These are phyloP conservation scores for Emmonsiellopsis sp. DNA, from an alignment of 2,329 filamentous ascomycete genomes.

Conservation along the genomic window DNA sequence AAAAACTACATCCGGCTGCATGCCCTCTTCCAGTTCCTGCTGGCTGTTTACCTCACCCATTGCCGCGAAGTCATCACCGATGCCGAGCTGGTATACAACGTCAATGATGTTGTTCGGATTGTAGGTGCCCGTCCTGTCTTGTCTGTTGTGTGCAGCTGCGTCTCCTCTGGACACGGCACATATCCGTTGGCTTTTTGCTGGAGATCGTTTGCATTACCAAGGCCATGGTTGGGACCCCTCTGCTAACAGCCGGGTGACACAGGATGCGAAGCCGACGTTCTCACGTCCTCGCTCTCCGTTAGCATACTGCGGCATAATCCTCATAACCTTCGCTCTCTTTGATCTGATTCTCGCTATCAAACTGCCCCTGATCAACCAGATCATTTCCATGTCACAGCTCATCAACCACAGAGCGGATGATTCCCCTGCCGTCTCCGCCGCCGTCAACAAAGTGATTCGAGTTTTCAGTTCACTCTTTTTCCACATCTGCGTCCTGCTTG, in stretches of 20 bases:
- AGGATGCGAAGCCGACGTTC: slow-evolving; percentile 53
- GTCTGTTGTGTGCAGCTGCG: not conserved
- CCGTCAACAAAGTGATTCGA: slow-evolving; percentile 8
- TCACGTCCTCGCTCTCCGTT: slow-evolving; percentile 59
- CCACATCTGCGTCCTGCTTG: slow-evolving; percentile 29
- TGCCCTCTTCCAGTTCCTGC: slow-evolving; percentile 73
- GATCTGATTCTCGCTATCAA: slow-evolving; percentile 54
- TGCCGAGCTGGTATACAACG: slow-evolving; percentile 68
- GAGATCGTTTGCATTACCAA: not conserved
- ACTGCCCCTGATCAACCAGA: slow-evolving; percentile 55
- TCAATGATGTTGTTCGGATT: slow-evolving; percentile 76
- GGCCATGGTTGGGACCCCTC: not conserved
- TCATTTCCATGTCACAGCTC: slow-evolving; percentile 43
- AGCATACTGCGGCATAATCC: slow-evolving; percentile 57
- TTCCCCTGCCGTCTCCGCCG: not conserved
- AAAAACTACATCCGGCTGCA: slow-evolving; percentile 72
- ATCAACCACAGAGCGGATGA: slow-evolving; percentile 6
- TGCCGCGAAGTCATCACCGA: slow-evolving; percentile 63
- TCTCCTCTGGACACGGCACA: not conserved
- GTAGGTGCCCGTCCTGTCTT: slow-evolving; percentile 35
- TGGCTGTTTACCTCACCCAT: slow-evolving; percentile 75
- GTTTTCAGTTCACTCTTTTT: slow-evolving; percentile 24
- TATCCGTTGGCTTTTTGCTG: not conserved
- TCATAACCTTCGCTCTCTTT: slow-evolving; percentile 54
- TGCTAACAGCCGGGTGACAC: not conserved